Conservation (phyloP, 2,329 filamentous ascomycete genomes). For the Pseudogymnoascus sp. region DNA sequence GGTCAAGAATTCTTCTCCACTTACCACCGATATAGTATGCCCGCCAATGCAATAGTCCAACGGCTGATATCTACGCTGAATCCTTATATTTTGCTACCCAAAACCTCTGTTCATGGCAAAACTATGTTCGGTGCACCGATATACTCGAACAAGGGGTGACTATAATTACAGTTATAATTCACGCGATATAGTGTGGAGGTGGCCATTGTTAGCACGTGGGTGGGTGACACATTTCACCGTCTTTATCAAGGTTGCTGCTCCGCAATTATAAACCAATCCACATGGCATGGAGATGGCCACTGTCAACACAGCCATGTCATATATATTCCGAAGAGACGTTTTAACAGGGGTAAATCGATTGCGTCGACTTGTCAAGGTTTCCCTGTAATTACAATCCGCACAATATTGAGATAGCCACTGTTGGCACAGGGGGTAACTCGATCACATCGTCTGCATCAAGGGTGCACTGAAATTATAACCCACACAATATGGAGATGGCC, state of each 20-base stretch:
- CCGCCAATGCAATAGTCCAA: background rate
- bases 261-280: background rate
- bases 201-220: background rate
- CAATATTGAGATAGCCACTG: background rate
- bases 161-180: background rate
- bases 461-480: background rate
- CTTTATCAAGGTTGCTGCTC: background rate
- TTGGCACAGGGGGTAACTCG: background rate
- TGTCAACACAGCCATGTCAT: background rate
- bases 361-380: background rate
- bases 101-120: background rate
- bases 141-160: background rate
- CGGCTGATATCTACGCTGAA: background rate
- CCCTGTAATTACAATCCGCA: background rate
- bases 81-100: background rate
- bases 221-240: background rate
- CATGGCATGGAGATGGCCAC: background rate
- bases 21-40: background rate
- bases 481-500: slow-evolving; percentile 1
- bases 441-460: background rate
- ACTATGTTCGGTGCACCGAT: background rate
- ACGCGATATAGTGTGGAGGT: background rate
- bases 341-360: background rate
- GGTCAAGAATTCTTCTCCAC: background rate
- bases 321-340: background rate